Percentiles rank a stretch among this genome's conserved stretches.
These are phyloP conservation scores for Stygiomarasmius scandens DNA, from an alignment of 1,284 basidiomycete genomes.

Conservation along the genomic window DNA sequence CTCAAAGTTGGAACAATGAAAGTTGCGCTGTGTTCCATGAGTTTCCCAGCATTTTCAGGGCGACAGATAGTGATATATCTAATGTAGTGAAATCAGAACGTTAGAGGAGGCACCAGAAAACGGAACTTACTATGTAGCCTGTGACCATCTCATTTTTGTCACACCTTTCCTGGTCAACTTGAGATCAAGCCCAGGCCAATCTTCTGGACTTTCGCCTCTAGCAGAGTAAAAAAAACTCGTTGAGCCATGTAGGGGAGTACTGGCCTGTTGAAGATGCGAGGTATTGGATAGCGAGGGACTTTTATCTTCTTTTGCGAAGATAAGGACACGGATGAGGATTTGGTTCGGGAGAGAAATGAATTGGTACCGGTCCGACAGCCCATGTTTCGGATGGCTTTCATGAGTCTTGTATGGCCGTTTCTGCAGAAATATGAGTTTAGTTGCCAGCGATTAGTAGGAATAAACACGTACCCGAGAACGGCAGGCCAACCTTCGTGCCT, in stretches of 20 bases:
- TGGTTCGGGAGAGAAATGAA: conserved; percentile 57
- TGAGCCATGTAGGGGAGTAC: conserved; percentile 78
- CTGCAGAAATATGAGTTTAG: conserved; percentile 26
- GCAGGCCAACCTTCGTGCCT: conserved; percentile 75
- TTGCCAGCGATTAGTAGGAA: background rate
- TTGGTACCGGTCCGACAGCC: conserved; percentile 53
- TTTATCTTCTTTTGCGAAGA: background rate
- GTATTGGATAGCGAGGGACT: background rate
- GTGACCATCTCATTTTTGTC: too few relatives aligned
- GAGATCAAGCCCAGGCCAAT: conserved; percentile 72
- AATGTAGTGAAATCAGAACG: too few relatives aligned
- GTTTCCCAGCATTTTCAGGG: too few relatives aligned
- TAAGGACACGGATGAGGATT: background rate
- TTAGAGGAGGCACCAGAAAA: too few relatives aligned
- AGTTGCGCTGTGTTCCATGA: too few relatives aligned
- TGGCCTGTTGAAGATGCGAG: conserved; percentile 74
- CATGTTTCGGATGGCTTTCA: conserved; percentile 66
- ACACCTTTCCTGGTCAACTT: too few relatives aligned
- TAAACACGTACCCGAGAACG: conserved; percentile 38
- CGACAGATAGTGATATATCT: too few relatives aligned
- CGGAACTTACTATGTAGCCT: too few relatives aligned
- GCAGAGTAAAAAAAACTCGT: conserved; percentile 77
- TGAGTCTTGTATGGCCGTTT: conserved; percentile 69
- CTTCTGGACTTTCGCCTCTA: conserved; percentile 65
- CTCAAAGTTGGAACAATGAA: too few relatives aligned